These are phyloP conservation scores for Suhomyces wounanorum DNA, from an alignment of 1,139 yeast genomes.

Conservation along the genomic window DNA sequence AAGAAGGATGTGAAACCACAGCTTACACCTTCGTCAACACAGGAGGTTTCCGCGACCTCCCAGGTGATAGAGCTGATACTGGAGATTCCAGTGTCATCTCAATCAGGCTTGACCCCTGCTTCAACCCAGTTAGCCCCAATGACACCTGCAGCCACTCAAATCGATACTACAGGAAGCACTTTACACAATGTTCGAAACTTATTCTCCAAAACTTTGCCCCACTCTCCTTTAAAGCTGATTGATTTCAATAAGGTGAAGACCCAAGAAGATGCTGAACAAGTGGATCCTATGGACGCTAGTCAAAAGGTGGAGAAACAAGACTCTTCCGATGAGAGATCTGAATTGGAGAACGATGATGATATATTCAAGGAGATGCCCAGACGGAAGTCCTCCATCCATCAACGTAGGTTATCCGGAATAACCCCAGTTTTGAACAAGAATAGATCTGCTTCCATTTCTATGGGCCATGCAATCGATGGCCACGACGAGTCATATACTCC, in stretches of 20 bases:
- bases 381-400: slow-evolving; percentile 35
- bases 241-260: slow-evolving; percentile 7
- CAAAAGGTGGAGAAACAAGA: slow-evolving; percentile 3
- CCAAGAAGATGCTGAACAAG: slow-evolving; percentile 22
- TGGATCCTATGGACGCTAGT: slow-evolving; percentile 35
- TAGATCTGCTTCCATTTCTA: slow-evolving; percentile 34
- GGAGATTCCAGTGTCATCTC: background rate
- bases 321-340: slow-evolving; percentile 15
- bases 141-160: slow-evolving; percentile 6
- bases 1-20: slow-evolving; percentile 27
- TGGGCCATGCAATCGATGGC: slow-evolving; percentile 1
- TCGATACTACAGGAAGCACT: background rate
- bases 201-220: background rate
- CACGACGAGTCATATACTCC: slow-evolving; percentile 22
- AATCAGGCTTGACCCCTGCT: background rate
- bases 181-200: background rate
- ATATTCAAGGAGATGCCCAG: slow-evolving; percentile 33
- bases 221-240: slow-evolving; percentile 5
- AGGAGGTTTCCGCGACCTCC: slow-evolving; percentile 9
- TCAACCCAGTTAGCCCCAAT: slow-evolving; percentile 1
- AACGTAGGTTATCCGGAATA: slow-evolving; percentile 43
- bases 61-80: background rate
- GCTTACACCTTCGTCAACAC: slow-evolving; percentile 31
- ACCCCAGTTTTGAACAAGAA: slow-evolving; percentile 28
- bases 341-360: slow-evolving; percentile 29